These are phyloP conservation scores for Scedosporium aurantiacum DNA, from an alignment of 2,329 filamentous ascomycete species.

Conservation along the genomic window DNA sequence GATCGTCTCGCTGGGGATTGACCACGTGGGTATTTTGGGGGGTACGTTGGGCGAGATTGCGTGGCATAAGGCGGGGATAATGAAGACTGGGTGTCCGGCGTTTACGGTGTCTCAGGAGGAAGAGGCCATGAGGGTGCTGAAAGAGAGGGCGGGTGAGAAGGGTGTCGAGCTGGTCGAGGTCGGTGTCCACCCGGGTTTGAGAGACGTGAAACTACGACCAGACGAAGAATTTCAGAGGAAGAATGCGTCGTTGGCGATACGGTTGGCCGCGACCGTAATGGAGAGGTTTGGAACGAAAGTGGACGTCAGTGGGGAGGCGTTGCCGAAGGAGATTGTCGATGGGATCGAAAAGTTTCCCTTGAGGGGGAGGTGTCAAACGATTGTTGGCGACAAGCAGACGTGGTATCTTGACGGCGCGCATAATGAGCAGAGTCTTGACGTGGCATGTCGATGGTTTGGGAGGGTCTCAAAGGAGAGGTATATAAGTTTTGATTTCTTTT, in stretches of 20 bases:
- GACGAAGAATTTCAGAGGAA: conserved; percentile 46
- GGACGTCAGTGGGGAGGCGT: conserved; percentile 14
- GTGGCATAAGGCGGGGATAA: conserved; percentile 65
- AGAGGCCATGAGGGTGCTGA: conserved; percentile 33
- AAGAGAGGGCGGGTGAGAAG: conserved; percentile 41
- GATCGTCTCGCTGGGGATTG: conserved; percentile 57
- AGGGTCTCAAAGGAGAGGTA: conserved; percentile 28
- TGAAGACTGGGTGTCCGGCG: conserved; percentile 47
- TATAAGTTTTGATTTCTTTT: neutral
- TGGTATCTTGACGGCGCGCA: conserved; percentile 95
- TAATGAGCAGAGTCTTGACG: conserved; percentile 77
- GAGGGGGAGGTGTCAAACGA: conserved; percentile 64
- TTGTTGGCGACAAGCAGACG: conserved; percentile 38
- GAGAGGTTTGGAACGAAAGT: conserved; percentile 28
- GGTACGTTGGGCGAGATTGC: conserved; percentile 54
- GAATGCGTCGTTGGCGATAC: conserved; percentile 43
- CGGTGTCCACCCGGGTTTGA: conserved; percentile 32
- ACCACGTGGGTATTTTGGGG: conserved; percentile 55
- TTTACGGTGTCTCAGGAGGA: conserved; percentile 45
- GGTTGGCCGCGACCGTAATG: conserved; percentile 39
- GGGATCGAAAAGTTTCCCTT: conserved; percentile 68
- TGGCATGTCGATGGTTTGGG: conserved; percentile 75
- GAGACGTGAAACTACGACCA: conserved; percentile 35
- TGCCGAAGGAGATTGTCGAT: conserved; percentile 55
- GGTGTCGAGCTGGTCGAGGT: conserved; percentile 35